A percentile compares a stretch with the other conserved stretches of the same genome.
Conservation (phyloP, 805 yeast species). For the Sugiyamaella chiloensis region DNA sequence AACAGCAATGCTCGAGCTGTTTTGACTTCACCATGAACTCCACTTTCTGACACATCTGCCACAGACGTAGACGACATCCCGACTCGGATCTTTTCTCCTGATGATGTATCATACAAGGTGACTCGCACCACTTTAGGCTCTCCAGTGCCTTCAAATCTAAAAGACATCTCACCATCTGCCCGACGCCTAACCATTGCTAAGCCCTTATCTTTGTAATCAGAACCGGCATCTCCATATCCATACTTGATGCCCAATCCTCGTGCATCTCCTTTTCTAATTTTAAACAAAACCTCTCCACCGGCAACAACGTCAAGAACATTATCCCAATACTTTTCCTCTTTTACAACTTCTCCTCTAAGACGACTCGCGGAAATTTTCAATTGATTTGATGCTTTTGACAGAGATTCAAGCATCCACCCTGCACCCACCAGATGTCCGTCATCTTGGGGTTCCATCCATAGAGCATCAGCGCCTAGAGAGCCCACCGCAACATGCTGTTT, state of each 20-base stretch:
- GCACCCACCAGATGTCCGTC: conserved; percentile 46
- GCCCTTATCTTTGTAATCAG: conserved; percentile 70
- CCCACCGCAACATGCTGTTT: conserved; percentile 73
- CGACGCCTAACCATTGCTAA: conserved; percentile 64
- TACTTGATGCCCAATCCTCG: conserved; percentile 75
- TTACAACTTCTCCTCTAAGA: conserved; percentile 51
- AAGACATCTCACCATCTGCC: conserved; percentile 42
- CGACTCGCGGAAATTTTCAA: conserved; percentile 51
- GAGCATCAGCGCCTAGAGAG: conserved; percentile 48
- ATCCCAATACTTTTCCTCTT: conserved; percentile 70
- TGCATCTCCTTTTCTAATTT: conserved; percentile 54
- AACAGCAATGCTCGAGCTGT: conserved; percentile 72
- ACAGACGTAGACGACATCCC: conserved; percentile 19
- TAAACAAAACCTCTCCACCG: conserved; percentile 61
- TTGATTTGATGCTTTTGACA: conserved; percentile 51
- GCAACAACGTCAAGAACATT: conserved; percentile 40
- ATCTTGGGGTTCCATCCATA: conserved; percentile 23
- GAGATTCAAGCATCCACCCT: conserved; percentile 83
- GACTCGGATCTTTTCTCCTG: conserved; percentile 14
- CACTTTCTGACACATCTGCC: conserved; percentile 16
- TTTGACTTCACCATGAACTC: conserved; percentile 54
- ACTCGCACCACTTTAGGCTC: conserved; percentile 54
- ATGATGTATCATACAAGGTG: conserved; percentile 46
- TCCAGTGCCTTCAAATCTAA: conserved; percentile 38
- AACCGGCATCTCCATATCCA: conserved; percentile 91